These are phyloP conservation scores for Solanum arcanum DNA, from an alignment of 257 asterid genomes.

Conservation along the genomic window DNA sequence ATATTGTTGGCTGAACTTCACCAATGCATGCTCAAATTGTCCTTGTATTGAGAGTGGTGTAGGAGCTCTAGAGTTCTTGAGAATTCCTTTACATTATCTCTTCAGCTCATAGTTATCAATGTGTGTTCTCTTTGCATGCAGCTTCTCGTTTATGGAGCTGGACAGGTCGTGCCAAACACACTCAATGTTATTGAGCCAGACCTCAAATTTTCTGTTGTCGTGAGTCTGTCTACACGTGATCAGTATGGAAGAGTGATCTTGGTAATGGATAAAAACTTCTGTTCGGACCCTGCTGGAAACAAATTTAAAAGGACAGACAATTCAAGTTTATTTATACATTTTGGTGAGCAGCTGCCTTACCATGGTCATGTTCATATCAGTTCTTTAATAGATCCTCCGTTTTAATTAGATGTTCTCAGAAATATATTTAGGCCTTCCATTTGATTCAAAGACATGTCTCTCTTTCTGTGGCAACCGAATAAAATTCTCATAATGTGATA, in stretches of 20 bases:
- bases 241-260: conserved; percentile 56
- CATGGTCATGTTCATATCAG: not conserved
- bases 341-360: conserved; percentile 37
- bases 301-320: conserved; percentile 54
- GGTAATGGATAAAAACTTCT: conserved; percentile 65
- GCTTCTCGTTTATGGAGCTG: conserved; percentile 89
- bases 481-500: not conserved
- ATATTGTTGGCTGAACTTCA: not conserved
- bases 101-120: not conserved
- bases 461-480: not conserved
- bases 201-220: conserved; percentile 46
- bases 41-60: not conserved
- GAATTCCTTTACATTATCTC: not conserved
- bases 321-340: conserved; percentile 59
- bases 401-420: not conserved
- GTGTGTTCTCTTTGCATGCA: conserved; percentile 26
- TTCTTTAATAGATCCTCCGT: not conserved
- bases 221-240: conserved; percentile 42
- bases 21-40: not conserved
- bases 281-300: conserved; percentile 82
- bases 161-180: conserved; percentile 56
- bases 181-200: conserved; percentile 40
- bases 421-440: not conserved
- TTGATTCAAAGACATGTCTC: not conserved
- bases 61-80: not conserved